A percentile compares a stretch with the other conserved stretches of the same genome.
Conservation (phyloP, 768 basidiomycete species). For the Boletus vermiculosoides region DNA sequence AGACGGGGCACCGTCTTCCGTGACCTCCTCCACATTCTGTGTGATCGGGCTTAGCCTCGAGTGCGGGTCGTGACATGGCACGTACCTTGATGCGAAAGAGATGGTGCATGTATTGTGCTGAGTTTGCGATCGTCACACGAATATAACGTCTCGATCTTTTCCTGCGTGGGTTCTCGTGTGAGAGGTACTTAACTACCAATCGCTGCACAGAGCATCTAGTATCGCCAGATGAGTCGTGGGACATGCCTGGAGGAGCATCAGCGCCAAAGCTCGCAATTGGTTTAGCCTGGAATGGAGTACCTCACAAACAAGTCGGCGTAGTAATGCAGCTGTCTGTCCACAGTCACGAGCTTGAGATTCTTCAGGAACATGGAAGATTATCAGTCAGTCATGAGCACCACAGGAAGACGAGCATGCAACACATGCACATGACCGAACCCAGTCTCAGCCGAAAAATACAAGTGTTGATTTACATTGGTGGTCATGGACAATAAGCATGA, state of each 20-base stretch:
- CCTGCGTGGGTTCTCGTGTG: neutral
- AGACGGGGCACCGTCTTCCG: no score
- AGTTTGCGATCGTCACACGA: no score
- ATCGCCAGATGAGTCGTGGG: constrained; percentile 54
- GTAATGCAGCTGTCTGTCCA: no score
- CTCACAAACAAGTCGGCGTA: constrained; percentile 70
- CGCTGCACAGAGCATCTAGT: constrained; percentile 71
- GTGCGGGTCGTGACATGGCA: no score
- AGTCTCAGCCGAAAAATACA: no score
- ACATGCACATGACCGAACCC: no score
- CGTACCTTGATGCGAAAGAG: no score
- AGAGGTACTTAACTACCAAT: constrained; percentile 62
- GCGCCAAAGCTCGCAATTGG: neutral
- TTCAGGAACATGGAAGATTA: constrained; percentile 58
- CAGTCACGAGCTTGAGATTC: constrained; percentile 38
- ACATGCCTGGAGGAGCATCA: constrained; percentile 27
- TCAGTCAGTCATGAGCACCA: constrained; percentile 3
- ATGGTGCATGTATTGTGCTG: no score
- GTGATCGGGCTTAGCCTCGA: no score
- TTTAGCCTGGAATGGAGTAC: constrained; percentile 44
- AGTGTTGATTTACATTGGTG: no score
- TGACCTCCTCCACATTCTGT: no score
- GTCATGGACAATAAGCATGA: no score
- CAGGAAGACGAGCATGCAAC: neutral
- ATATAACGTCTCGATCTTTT: constrained; percentile 51